phyloP scores from a whole-genome alignment of 306 rosid genomes.

The Notholithocarpus densiflorus region DNA sequence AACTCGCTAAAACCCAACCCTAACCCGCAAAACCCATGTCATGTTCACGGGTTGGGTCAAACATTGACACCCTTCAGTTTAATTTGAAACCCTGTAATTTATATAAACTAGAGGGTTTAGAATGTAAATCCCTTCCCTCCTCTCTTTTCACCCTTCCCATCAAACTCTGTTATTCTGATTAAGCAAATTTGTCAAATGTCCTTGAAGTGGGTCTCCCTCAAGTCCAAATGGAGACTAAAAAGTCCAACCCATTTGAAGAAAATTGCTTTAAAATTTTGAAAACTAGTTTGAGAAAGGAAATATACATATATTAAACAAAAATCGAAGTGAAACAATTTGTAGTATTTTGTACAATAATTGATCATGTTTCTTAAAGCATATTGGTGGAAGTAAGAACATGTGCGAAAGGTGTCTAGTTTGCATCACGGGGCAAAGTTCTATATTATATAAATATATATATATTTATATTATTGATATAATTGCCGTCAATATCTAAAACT shows the following conservation, averaged over 20 bases:
- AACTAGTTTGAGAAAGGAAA: neutral
- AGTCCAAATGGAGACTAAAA: neutral
- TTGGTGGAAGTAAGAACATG: neutral
- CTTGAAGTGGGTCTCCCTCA: neutral
- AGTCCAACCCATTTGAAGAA: neutral
- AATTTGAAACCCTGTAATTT: too few relatives aligned
- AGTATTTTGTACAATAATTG: neutral
- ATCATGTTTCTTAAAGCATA: neutral
- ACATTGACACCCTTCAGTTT: too few relatives aligned
- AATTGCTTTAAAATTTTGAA: neutral
- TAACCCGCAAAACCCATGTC: too few relatives aligned
- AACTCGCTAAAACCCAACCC: too few relatives aligned
- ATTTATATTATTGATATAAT: neutral
- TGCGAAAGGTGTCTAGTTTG: conserved; percentile 1
- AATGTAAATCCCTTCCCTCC: neutral
- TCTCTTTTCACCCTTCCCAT: too few relatives aligned
- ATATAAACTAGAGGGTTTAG: too few relatives aligned
- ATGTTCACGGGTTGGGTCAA: too few relatives aligned
- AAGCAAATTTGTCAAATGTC: conserved; percentile 2
- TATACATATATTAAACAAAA: neutral
- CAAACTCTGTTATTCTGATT: neutral
- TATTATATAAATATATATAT: neutral
- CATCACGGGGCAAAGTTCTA: conserved; percentile 5
- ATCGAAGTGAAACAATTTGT: neutral
- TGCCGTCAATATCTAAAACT: neutral